Evolutionary conservation across 1,139 yeast species (phyloP).

Genomic region (Yamadazyma membranifaciens): DNA sequence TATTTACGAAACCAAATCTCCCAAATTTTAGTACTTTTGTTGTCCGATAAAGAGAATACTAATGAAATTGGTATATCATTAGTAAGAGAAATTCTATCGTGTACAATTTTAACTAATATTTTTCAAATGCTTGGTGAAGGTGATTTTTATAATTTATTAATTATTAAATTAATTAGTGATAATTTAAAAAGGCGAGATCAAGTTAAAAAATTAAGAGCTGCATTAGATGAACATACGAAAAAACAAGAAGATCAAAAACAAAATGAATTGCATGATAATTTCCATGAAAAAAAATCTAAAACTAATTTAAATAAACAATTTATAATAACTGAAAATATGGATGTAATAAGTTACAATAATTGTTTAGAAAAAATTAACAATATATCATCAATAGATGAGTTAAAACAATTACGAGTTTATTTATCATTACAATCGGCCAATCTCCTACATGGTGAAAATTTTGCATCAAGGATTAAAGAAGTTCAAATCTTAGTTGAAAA

Average conservation of each 20-base stretch:
- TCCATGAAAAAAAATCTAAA: not conserved
- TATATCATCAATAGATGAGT: constrained; percentile 19
- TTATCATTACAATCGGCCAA: constrained; percentile 20
- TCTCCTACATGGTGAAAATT: constrained; percentile 6
- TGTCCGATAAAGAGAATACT: constrained; percentile 48
- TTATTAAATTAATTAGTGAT: constrained; percentile 61
- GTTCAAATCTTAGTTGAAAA: constrained; percentile 13
- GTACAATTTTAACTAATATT: constrained; percentile 46
- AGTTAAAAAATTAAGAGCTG: constrained; percentile 69
- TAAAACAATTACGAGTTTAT: constrained; percentile 21
- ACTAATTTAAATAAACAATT: constrained; percentile 9
- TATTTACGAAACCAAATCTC: constrained; percentile 48
- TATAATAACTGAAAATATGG: constrained; percentile 26
- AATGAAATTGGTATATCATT: constrained; percentile 52
- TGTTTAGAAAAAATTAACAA: constrained; percentile 31
- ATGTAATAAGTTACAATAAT: constrained; percentile 38
- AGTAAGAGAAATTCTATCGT: constrained; percentile 62
- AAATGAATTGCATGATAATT: not conserved
- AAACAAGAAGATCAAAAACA: not conserved
- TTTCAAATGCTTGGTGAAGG: constrained; percentile 63
- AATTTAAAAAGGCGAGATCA: constrained; percentile 73
- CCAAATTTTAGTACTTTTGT: constrained; percentile 47
- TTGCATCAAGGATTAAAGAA: constrained; percentile 14
- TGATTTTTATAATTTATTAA: constrained; percentile 70
- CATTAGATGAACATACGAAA: constrained; percentile 63